Evolutionary conservation across 2,329 filamentous ascomycete genomes (phyloP).

Genomic region (Neophaeococcomyces mojaviensis): DNA sequence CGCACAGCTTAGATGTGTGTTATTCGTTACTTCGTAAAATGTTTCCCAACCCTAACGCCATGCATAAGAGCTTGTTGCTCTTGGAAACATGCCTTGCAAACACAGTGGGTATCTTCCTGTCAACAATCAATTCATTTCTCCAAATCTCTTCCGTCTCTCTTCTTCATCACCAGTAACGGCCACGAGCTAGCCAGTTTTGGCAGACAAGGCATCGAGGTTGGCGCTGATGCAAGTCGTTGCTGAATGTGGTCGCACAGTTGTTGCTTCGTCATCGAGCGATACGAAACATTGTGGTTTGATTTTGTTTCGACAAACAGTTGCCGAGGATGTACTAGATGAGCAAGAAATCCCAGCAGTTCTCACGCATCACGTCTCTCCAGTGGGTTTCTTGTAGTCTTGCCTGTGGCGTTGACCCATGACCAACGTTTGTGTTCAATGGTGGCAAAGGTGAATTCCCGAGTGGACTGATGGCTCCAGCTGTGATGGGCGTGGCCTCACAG

Average conservation of each 20-base stretch:
- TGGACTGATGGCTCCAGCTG: conserved; percentile 16
- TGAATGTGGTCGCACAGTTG: too few species aligned
- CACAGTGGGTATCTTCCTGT: background rate
- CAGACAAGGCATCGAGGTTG: too few species aligned
- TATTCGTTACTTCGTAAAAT: conserved; percentile 3
- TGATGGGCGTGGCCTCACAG: conserved; percentile 23
- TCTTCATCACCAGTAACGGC: too few species aligned
- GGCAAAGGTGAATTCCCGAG: conserved; percentile 16
- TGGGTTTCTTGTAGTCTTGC: conserved; percentile 58
- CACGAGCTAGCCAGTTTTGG: too few species aligned
- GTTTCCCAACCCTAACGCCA: background rate
- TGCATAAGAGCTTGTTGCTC: background rate
- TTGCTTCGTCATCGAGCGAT: too few species aligned
- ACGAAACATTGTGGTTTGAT: too few species aligned
- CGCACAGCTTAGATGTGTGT: background rate
- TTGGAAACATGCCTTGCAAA: background rate
- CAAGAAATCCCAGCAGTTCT: conserved; percentile 86
- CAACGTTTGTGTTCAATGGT: conserved; percentile 6
- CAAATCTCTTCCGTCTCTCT: background rate
- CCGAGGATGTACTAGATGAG: conserved; percentile 49
- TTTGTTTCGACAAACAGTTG: conserved; percentile 31
- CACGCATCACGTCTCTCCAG: conserved; percentile 91
- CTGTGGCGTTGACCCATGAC: conserved; percentile 5
- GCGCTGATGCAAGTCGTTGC: too few species aligned
- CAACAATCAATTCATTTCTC: background rate